A percentile compares a stretch with the other conserved stretches of the same genome.
Evolutionary conservation across 2,329 filamentous ascomycete species (phyloP).

Genomic region (Pseudogymnoascus sp.): DNA sequence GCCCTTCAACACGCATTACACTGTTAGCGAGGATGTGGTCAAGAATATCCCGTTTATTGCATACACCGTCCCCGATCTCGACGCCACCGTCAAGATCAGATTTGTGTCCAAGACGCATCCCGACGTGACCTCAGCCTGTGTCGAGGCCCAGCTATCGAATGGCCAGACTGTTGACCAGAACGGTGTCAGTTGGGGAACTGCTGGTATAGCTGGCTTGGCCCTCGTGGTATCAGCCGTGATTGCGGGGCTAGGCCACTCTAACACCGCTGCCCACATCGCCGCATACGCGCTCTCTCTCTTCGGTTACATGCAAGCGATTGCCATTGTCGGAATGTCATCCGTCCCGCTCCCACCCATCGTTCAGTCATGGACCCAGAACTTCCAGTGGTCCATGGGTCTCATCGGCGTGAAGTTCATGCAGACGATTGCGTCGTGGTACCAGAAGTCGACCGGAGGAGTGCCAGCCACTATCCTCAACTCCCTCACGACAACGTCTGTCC

Average conservation of each 20-base stretch:
- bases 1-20: conserved; percentile 64
- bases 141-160: conserved; percentile 83
- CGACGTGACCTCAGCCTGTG: conserved; percentile 66
- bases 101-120: conserved; percentile 39
- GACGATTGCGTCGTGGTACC: conserved; percentile 87
- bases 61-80: conserved; percentile 84
- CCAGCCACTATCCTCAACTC: conserved; percentile 72
- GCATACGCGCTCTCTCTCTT: conserved; percentile 89
- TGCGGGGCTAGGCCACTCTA: conserved; percentile 84
- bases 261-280: conserved; percentile 89
- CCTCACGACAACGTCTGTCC: conserved; percentile 69
- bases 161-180: conserved; percentile 85
- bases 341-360: conserved; percentile 82
- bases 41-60: conserved; percentile 70
- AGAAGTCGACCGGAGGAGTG: conserved; percentile 81
- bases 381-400: conserved; percentile 97
- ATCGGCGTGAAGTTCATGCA: conserved; percentile 85
- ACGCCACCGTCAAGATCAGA: conserved; percentile 79
- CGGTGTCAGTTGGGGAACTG: conserved; percentile 83
- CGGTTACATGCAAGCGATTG: conserved; percentile 88
- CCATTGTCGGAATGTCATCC: conserved; percentile 78
- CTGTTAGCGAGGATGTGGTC: conserved; percentile 50
- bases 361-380: conserved; percentile 90
- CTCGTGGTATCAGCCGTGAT: conserved; percentile 80
- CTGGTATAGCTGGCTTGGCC: conserved; percentile 77